These are phyloP conservation scores for Aristolochia fimbriata DNA, from an alignment of 164 flowering plant genomes.

Conservation along the genomic window DNA sequence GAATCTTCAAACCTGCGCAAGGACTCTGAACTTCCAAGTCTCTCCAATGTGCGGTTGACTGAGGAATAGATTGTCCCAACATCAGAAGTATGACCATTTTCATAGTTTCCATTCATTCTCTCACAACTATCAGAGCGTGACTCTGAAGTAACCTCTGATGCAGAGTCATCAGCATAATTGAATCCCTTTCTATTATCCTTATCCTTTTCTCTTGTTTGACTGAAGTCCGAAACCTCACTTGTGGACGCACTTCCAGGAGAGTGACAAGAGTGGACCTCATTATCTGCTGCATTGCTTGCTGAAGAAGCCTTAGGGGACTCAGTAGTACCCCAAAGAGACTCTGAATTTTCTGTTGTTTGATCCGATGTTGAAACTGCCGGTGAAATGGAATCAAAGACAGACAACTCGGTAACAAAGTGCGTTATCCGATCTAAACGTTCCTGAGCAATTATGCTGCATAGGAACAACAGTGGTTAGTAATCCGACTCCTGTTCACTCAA, in stretches of 20 bases:
- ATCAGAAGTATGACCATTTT: conserved; percentile 39
- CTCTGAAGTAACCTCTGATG: conserved; percentile 36
- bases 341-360: conserved; percentile 26
- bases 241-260: conserved; percentile 47
- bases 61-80: conserved; percentile 16
- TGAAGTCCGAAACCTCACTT: conserved; percentile 49
- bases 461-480: conserved; percentile 7
- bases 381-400: conserved; percentile 33
- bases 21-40: conserved; percentile 55
- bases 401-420: conserved; percentile 57
- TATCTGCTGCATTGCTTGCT: conserved; percentile 53
- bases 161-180: conserved; percentile 32
- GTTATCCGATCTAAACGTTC: conserved; percentile 88
- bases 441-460: conserved; percentile 79
- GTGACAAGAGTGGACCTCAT: conserved; percentile 37
- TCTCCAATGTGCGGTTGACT: conserved; percentile 28
- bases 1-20: conserved; percentile 49
- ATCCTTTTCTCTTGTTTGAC: conserved; percentile 31
- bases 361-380: conserved; percentile 26
- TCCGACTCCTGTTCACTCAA: no score
- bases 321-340: conserved; percentile 19
- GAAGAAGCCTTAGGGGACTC: conserved; percentile 69
- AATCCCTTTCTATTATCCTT: conserved; percentile 17
- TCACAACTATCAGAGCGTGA: conserved; percentile 31
- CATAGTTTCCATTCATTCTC: conserved; percentile 27